Base-by-base conservation (phyloP, 2,329 filamentous ascomycete species). In the Myriosclerotinia curreyana region DNA sequence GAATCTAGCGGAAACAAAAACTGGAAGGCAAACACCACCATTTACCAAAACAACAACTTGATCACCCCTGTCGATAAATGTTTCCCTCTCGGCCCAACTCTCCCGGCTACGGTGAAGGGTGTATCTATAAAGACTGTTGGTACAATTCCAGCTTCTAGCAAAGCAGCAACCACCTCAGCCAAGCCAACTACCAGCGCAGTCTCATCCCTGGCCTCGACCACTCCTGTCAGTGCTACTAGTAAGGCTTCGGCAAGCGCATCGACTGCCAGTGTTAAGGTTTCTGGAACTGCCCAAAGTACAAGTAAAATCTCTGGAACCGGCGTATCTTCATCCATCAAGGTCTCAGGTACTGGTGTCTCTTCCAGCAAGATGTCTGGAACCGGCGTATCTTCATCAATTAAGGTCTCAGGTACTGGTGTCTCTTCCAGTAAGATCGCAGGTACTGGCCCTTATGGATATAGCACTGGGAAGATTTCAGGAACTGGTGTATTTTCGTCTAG, bases 111-210 rank as follows among this genome's bases (percentile, higher is more conserved):
- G 40, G 17, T 36, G 2, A 53, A 52, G 12, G 31, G 60, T 14
- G 51, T 63, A 20, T n/a, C 60, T 1, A 40, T 63, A 17, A 63
- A 63, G 52, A 63, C 60, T 31, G 52, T 63, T n/a, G 60, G 60
- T 17, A 56, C 60, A 7, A 44, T 63, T 25, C 61, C 61, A 50
- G 44, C 22, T 6, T 58, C 61, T 20, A 56, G 42, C 5, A 63
- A 62, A 22, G 31, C 25, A 20, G 12, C 40, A 3, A 62, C 12
- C 6, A 55, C 60, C 22, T 48, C 42, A 6, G n/a, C 15, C n/a
- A 54, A 55, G 6, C 28, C n/a, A n/a, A 51, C 34, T 52, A 31
- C 50, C n/a, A 60, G 42, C 11, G n/a, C 46, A 9, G 15, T 1
- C 6, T 20, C 60, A 46, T 55, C 50, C 31, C 48, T 55, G 11